Base-by-base conservation (phyloP, 2,329 filamentous ascomycete genomes). In the Podosphaera aphanis region DNA sequence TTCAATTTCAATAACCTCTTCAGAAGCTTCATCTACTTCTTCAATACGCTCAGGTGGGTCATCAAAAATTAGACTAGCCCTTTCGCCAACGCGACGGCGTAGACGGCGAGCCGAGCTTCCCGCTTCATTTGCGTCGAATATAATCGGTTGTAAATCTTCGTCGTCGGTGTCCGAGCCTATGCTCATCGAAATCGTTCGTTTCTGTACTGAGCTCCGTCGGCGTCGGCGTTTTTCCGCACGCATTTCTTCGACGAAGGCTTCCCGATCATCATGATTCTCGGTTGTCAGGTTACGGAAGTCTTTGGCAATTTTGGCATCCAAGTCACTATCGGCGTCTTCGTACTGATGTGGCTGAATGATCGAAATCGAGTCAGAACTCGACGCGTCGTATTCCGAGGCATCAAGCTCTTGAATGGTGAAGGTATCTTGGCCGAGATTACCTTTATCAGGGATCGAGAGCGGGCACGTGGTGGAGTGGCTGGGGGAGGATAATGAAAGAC, bases 101-200 rank as follows among this genome's bases (percentile, higher is more conserved):
- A 60, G 46, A 47, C 58, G 53, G 29, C 58, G 50, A n/a, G 56
- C 57, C 49, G 54, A 59, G 13, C 51, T 52, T 15, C 57, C 56
- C 11, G 51, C 55, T 27, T 59, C 56, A 45, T 55, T 57, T 2
- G 53, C 51, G 15, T 56, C 52, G 29, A 55, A 52, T n/a, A 48
- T 50, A 15, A 53, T 50, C 7, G 56, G 53, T 42, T 55, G 49
- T 27, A 60, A 46, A 44, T 60, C 58, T 43, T 59, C 57, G 13
- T 60, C 56, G 43, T 60, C 58, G 3, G 56, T 59, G 47, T 57
- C 58, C 46, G 55, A 57, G 5, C 57, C 57, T 31, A 60, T 57
- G 46, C 56, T 59, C 48, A 59, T 52, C 29, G 50, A 55, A 8
- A 58, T 39, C 6, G 53, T 57, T 16, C 58, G 47, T 47, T 60